A percentile compares a stretch with the other conserved stretches of the same genome.
phyloP scores from a whole-genome alignment of 83 land plant genomes.

The Thuja plicata region DNA sequence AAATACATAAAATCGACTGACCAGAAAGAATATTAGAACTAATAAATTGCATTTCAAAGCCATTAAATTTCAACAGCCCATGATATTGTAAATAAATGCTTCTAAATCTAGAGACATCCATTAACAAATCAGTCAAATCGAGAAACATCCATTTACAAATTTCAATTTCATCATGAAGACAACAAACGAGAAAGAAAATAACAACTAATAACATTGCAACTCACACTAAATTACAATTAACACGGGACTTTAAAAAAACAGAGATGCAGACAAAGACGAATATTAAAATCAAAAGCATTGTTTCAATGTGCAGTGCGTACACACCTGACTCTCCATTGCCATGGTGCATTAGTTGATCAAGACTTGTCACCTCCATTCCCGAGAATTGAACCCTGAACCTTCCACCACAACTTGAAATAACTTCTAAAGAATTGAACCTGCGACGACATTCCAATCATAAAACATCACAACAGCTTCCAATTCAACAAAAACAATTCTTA shows the following conservation, averaged over 20 bases:
- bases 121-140: too few relatives aligned
- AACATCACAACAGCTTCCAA: background rate
- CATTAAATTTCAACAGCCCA: too few relatives aligned
- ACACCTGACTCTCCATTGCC: background rate
- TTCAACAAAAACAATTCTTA: background rate
- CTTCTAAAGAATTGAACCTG: background rate
- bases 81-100: too few relatives aligned
- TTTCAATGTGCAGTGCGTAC: background rate
- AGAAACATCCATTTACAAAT: too few relatives aligned
- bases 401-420: background rate
- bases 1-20: background rate
- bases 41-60: too few relatives aligned
- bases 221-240: background rate
- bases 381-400: background rate
- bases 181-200: background rate
- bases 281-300: background rate
- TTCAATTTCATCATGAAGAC: background rate
- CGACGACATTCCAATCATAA: background rate
- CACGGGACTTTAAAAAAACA: background rate
- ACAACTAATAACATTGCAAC: background rate
- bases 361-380: background rate
- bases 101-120: too few relatives aligned
- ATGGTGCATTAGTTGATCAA: background rate
- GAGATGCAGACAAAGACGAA: background rate
- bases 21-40: background rate